Conservation (phyloP, 2,329 filamentous ascomycete genomes). For the Fusarium albosuccineum region DNA sequence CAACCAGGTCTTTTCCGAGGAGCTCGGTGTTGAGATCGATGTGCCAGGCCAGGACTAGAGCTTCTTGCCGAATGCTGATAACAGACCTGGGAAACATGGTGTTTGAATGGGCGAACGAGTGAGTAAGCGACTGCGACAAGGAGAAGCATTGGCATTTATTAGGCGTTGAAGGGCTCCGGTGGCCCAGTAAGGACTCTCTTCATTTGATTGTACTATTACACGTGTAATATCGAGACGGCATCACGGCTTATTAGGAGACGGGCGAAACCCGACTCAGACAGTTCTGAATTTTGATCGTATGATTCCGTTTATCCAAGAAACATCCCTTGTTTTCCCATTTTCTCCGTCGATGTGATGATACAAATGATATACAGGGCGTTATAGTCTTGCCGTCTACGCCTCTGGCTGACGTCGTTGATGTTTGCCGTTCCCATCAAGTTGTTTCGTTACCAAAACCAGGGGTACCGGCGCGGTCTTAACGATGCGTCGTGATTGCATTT, state of each 20-base stretch:
- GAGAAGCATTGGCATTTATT: slow-evolving; percentile 28
- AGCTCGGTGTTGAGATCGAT: slow-evolving; percentile 78
- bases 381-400: neutral
- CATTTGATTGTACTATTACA: slow-evolving; percentile 33
- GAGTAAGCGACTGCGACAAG: slow-evolving; percentile 7
- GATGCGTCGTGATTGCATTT: no score
- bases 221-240: slow-evolving; percentile 26
- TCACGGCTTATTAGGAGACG: slow-evolving; percentile 2
- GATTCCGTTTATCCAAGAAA: neutral
- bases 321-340: neutral
- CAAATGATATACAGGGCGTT: slow-evolving; percentile 20
- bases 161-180: slow-evolving; percentile 37
- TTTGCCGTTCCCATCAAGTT: neutral
- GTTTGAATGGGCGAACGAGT: slow-evolving; percentile 21
- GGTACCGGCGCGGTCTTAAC: no score
- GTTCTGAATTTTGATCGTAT: slow-evolving; percentile 23
- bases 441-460: neutral
- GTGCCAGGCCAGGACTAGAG: slow-evolving; percentile 45
- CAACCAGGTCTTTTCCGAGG: slow-evolving; percentile 77
- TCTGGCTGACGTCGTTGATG: neutral
- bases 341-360: slow-evolving; percentile 14
- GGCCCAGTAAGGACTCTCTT: slow-evolving; percentile 20
- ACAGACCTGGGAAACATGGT: slow-evolving; percentile 23
- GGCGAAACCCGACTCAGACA: slow-evolving; percentile 28
- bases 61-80: slow-evolving; percentile 35